These are phyloP conservation scores for Arthrobotrys iridis DNA, from an alignment of 2,329 filamentous ascomycete species.

Conservation along the genomic window DNA sequence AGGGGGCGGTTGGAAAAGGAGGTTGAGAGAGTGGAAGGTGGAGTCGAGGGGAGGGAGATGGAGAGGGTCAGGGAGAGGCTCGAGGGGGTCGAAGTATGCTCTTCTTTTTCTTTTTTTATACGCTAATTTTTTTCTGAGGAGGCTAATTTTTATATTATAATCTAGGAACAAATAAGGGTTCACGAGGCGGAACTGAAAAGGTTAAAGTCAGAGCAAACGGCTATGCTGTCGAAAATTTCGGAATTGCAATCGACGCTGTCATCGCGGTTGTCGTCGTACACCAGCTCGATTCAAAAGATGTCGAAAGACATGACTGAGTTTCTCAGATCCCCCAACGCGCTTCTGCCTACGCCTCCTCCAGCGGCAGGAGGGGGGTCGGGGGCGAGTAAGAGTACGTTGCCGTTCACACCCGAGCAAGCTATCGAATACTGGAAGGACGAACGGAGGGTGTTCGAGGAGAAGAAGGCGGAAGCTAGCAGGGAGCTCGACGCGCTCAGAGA, in stretches of 20 bases:
- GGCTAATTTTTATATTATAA: neutral
- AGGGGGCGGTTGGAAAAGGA: conserved; percentile 41
- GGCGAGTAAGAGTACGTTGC: conserved; percentile 44
- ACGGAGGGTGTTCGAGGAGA: conserved; percentile 67
- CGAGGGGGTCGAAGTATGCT: conserved; percentile 46
- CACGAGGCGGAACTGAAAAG: conserved; percentile 45
- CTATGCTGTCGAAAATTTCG: conserved; percentile 44
- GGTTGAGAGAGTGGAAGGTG: conserved; percentile 37
- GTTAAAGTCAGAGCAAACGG: conserved; percentile 29
- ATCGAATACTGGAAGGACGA: conserved; percentile 75
- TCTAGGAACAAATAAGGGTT: conserved; percentile 49
- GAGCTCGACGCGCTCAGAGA: conserved; percentile 75
- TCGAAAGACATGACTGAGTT: conserved; percentile 50
- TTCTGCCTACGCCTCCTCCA: conserved; percentile 35
- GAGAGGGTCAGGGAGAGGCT: conserved; percentile 42
- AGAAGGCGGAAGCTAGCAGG: conserved; percentile 68
- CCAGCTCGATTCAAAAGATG: conserved; percentile 43
- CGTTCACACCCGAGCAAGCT: conserved; percentile 47
- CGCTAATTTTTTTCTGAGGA: no score
- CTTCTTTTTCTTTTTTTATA: neutral
- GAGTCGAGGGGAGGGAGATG: conserved; percentile 45
- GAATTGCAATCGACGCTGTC: conserved; percentile 47
- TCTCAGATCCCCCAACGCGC: conserved; percentile 30
- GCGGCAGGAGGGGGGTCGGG: no score
- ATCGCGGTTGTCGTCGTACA: conserved; percentile 44